Percentiles rank a stretch among this genome's conserved stretches.
These are phyloP conservation scores for Penicillium maclennaniae DNA, from an alignment of 495 filamentous ascomycete genomes.

Conservation along the genomic window DNA sequence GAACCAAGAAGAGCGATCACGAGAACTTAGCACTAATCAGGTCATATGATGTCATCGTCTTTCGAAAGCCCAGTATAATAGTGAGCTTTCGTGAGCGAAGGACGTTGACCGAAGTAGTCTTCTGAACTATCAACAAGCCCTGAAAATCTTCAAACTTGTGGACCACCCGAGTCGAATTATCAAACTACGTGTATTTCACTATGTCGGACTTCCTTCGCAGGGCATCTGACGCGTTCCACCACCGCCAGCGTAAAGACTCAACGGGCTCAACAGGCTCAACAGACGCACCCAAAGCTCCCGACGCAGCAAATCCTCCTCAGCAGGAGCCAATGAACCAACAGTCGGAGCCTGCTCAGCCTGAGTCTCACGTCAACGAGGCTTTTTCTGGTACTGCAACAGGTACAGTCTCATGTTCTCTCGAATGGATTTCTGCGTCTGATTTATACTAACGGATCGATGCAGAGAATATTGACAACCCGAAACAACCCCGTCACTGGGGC, in stretches of 20 bases:
- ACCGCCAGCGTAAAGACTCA: slow-evolving; percentile 8
- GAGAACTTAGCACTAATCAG: background rate
- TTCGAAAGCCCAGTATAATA: background rate
- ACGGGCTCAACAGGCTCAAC: background rate
- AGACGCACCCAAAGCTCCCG: background rate
- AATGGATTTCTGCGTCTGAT: background rate
- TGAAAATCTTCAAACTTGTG: background rate
- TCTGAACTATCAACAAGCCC: background rate
- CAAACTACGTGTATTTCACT: background rate
- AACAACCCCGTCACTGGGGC: slow-evolving; percentile 7
- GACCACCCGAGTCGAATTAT: background rate
- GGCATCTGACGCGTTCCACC: slow-evolving; percentile 9
- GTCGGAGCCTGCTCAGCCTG: slow-evolving; percentile 4
- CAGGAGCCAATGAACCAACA: slow-evolving; percentile 1
- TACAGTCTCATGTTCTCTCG: background rate
- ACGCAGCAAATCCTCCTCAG: slow-evolving; percentile 4
- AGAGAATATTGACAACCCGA: background rate
- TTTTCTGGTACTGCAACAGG: slow-evolving; percentile 4
- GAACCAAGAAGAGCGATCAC: background rate
- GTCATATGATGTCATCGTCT: slow-evolving; percentile 2
- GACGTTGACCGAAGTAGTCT: background rate
- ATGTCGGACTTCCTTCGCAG: slow-evolving; percentile 12
- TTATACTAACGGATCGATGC: slow-evolving; percentile 1
- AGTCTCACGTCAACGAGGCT: slow-evolving; percentile 4
- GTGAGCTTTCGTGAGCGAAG: background rate